Base-by-base conservation (phyloP, 2,329 filamentous ascomycete species). In the Didymella glomerata region DNA sequence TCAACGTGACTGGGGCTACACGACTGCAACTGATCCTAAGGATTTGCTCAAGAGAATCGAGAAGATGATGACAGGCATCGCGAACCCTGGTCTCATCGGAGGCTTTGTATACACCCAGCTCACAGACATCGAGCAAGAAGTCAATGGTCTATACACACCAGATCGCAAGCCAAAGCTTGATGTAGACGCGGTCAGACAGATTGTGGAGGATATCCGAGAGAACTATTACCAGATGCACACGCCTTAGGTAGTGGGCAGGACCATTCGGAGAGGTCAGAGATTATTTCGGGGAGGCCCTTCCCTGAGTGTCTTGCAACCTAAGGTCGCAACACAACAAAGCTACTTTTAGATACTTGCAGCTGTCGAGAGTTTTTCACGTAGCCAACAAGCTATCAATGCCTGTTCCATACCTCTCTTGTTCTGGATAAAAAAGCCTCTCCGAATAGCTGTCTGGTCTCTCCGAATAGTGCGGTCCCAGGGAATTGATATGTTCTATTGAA, bases 91-190 rank as follows among this genome's bases (percentile, higher is more conserved):
- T 0, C 80, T 85, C 65, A 81, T 84, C 44, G 87, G 85, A 65
- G 86, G 86, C 0, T 83, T 90, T 68, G 88, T 90, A 0, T 90
- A 88, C 66, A 90, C 88, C 2, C 88, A 90, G 62, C 68, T 90
- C 81, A 77, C 78, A 30, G 80, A 82, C 68, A 87, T 90, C 50
- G 87, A 90, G 73, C 87, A 90, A 67, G 88, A 90, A 68, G 85
- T 86, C 34, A 90, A 90, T 64, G 88, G 88, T 0, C 68, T 90
- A 24, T 90, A 89, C 65, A 84, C 86, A 0, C 88, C 84, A 62
- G 83, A 89, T 60, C 81, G 88, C 1, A 79, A 81, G 65, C 68
- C 69, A 57, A 90, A 90, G 76, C 77, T 90, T 41, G 82, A 85
- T n/a, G 78, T 84, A 0, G 73, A 69, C 0, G 82, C 82, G 61